These are phyloP conservation scores for Zea luxurians DNA, from an alignment of 176 grass and related monocot genomes.

Conservation along the genomic window DNA sequence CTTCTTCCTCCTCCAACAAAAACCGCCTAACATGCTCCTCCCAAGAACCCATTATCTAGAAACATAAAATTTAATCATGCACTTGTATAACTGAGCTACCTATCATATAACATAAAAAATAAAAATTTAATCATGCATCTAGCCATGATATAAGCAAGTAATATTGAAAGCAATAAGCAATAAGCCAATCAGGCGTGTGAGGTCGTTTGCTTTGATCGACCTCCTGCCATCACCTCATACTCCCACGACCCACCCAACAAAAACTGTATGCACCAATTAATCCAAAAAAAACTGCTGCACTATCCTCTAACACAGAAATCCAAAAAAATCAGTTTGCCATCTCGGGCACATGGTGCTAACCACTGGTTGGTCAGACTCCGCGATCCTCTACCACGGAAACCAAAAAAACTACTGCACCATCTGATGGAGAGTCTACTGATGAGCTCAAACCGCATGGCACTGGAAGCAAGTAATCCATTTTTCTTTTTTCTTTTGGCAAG, in stretches of 20 bases:
- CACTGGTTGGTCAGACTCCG: slow-evolving; percentile 37
- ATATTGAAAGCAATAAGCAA: too few species aligned
- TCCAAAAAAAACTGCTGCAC: too few species aligned
- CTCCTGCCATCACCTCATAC: neutral
- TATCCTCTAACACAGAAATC: too few species aligned
- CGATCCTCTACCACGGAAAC: neutral
- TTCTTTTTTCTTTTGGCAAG: neutral
- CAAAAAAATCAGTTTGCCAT: too few species aligned
- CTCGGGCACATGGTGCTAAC: slow-evolving; percentile 18
- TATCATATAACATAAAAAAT: too few species aligned
- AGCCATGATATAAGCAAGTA: too few species aligned
- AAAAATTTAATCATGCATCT: too few species aligned
- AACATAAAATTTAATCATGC: too few species aligned
- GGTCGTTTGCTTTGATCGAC: neutral
- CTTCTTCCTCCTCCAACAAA: too few species aligned
- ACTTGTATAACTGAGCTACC: too few species aligned
- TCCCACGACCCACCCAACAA: neutral
- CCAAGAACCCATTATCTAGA: too few species aligned
- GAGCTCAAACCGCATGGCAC: neutral
- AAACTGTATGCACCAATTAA: neutral
- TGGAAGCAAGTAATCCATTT: slow-evolving; percentile 22
- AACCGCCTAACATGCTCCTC: too few species aligned
- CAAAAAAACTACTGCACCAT: neutral
- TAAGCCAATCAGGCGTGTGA: neutral
- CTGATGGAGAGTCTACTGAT: neutral